Conservation (phyloP, 148 eudicot species). For the Mesembryanthemum crystallinum region DNA sequence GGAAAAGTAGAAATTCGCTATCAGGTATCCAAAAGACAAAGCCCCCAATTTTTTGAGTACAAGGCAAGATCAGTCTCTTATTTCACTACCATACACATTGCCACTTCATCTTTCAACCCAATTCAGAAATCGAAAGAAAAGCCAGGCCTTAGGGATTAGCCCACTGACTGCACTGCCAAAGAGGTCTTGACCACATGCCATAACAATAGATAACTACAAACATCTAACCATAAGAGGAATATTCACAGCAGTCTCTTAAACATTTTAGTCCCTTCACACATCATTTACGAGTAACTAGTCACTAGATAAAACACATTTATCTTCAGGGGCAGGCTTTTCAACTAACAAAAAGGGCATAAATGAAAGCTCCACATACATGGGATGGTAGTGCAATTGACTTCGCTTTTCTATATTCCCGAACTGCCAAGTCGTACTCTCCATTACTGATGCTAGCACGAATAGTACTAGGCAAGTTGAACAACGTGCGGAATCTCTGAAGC, state of each 20-base stretch:
- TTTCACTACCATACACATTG: not conserved
- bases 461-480: conserved; percentile 91
- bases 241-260: not conserved
- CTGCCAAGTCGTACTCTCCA: conserved; percentile 99
- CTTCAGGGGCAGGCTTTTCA: not conserved
- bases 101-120: not conserved
- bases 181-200: not conserved
- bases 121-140: not conserved
- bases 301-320: not conserved
- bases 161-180: not conserved
- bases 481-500: conserved; percentile 98
- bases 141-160: not conserved
- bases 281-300: not conserved
- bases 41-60: not conserved
- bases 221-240: not conserved
- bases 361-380: conserved; percentile 56
- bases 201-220: not conserved
- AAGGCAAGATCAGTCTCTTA: not conserved
- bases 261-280: not conserved
- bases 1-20: not conserved
- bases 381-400: conserved; percentile 95
- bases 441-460: conserved; percentile 87
- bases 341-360: not conserved
- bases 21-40: not conserved
- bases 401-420: conserved; percentile 97